phyloP scores from a whole-genome alignment of 2,329 filamentous ascomycete genomes.

The Penicillium palitans region DNA sequence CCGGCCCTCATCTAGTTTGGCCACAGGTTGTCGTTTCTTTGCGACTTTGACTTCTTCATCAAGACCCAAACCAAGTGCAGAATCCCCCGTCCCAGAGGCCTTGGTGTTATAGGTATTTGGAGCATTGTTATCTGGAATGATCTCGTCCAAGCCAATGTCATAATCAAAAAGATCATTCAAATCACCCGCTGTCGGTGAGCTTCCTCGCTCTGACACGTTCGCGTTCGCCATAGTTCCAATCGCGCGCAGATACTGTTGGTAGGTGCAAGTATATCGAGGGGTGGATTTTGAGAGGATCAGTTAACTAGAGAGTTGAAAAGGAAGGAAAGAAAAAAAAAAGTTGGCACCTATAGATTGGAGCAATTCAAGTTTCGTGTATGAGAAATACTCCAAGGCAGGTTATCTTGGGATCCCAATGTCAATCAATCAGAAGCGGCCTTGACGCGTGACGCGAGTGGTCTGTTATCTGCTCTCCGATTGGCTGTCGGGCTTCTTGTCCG shows the following conservation, averaged over 20 bases:
- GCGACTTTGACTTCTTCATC: slow-evolving; percentile 82
- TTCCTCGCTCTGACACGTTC: slow-evolving; percentile 11
- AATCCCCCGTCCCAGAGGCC: slow-evolving; percentile 32
- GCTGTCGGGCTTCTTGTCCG: slow-evolving; percentile 12
- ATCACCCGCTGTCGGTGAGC: slow-evolving; percentile 44
- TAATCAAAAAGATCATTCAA: slow-evolving; percentile 75
- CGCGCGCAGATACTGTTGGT: not conserved
- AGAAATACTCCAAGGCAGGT: not conserved
- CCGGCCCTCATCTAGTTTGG: slow-evolving; percentile 84
- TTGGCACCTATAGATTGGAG: not conserved
- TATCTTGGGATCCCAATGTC: not conserved
- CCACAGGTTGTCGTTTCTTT: slow-evolving; percentile 72
- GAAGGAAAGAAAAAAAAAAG: not conserved
- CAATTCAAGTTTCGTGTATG: not conserved
- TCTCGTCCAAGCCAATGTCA: slow-evolving; percentile 59
- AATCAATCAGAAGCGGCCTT: slow-evolving; percentile 18
- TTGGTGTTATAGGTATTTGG: slow-evolving; percentile 23
- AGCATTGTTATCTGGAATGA: slow-evolving; percentile 43
- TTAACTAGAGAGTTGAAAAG: not conserved
- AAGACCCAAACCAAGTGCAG: slow-evolving; percentile 67
- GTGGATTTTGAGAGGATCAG: not conserved
- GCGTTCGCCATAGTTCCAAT: slow-evolving; percentile 6
- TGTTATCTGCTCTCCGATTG: slow-evolving; percentile 19
- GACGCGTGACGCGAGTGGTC: slow-evolving; percentile 17
- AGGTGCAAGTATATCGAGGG: not conserved